Evolutionary conservation across 2,329 filamentous ascomycete species (phyloP), one percentile per base, ranked within the genome.

Genomic region (Parascedosporium putredinis): DNA sequence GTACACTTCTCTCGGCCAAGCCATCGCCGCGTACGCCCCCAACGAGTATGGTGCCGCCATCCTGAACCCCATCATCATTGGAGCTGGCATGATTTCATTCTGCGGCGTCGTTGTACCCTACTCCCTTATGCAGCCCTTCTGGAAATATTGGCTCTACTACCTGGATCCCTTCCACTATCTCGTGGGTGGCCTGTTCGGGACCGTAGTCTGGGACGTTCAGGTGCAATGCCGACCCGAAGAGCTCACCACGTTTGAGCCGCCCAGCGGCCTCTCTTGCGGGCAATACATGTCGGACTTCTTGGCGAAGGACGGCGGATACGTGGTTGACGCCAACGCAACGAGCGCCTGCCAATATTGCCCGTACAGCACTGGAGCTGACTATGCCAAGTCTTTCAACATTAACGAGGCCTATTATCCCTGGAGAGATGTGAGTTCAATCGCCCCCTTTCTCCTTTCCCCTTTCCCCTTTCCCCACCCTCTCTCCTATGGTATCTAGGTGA

Each of bases 31-130:
- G 1, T 75, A 74, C 51, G 67, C 71, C 0, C 72, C 72, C 0
- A 74, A 73, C 42, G 71, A 69, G 12, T 67, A 70, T 42, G 72
- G 73, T n/a, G 72, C 72, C 1, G 64, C 71, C 1, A 62, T 74
- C 20, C 65, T 66, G 55, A 74, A 74, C 49, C 70, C 70, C 0
- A 58, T 74, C 2, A 50, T 74, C 31, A 63, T 75, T 50, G 66
- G 65, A 5, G 63, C 65, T 1, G 67, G 60, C 2, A 53, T 70
- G 54, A 53, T 68, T 50, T 60, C 58, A 52, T 68, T 68, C 56
- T 65, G 63, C 43, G 65, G 66, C 22, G 64, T 67, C 5, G 58
- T 70, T 1, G 63, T 65, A 2, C 67, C 64, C 0, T 68, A 67
- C 51, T 40, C 51, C 2, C 55, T 58, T 6, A 63, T 69, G 52